phyloP scores from a whole-genome alignment of 148 eudicot genomes.

The Rheum nobile region DNA sequence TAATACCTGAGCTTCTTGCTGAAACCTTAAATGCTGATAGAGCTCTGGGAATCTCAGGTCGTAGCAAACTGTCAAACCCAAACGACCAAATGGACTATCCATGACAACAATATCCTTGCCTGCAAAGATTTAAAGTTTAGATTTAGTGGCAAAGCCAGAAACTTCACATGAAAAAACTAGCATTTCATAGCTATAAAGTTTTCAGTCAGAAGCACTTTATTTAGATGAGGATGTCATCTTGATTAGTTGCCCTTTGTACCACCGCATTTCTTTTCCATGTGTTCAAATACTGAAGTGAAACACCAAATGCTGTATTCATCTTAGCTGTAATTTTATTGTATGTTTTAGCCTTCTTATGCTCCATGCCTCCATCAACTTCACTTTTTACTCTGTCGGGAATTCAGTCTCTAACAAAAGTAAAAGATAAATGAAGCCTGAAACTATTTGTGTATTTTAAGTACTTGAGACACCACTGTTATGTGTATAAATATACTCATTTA shows the following conservation, averaged over 20 bases:
- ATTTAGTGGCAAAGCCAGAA: not conserved
- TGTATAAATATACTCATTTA: not conserved
- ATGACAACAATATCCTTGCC: constrained; percentile 63
- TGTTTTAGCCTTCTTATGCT: not conserved
- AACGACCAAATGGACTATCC: constrained; percentile 75
- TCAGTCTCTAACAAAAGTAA: not conserved
- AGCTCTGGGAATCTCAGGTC: constrained; percentile 89
- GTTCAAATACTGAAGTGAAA: not conserved
- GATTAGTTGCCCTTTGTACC: not conserved
- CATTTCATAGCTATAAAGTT: not conserved
- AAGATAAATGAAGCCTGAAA: not conserved
- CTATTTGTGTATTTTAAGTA: not conserved
- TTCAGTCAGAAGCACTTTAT: not conserved
- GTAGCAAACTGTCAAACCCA: constrained; percentile 87
- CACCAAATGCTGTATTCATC: not conserved
- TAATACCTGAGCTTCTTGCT: constrained; percentile 8
- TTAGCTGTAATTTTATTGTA: not conserved
- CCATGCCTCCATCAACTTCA: constrained; percentile 3
- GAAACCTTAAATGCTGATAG: constrained; percentile 67
- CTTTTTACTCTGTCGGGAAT: not conserved
- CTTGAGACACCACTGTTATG: not conserved
- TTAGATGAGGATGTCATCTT: not conserved
- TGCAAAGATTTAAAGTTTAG: constrained; percentile 17
- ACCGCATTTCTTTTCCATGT: not conserved
- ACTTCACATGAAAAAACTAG: not conserved